Evolutionary conservation across 2,329 filamentous ascomycete species (phyloP).

Genomic region (Fusarium sp.): DNA sequence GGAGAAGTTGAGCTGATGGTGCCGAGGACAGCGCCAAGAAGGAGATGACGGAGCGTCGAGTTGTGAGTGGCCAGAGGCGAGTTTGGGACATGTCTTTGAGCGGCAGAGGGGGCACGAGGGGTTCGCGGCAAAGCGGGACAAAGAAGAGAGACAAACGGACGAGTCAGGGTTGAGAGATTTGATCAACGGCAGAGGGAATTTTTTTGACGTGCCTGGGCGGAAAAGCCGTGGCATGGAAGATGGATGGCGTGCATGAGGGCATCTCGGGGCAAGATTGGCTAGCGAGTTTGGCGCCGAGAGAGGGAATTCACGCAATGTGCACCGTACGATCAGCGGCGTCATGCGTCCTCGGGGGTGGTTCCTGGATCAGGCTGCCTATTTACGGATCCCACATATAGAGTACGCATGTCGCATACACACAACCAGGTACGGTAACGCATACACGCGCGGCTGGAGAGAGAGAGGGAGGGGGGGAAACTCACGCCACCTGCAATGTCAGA

Average conservation of each 20-base stretch:
- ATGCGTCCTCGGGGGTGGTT: slow-evolving; percentile 11
- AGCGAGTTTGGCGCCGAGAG: background rate
- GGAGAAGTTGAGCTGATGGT: background rate
- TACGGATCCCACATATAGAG: slow-evolving; percentile 27
- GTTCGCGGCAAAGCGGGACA: background rate
- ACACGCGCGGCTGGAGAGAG: slow-evolving; percentile 36
- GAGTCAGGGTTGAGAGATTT: slow-evolving; percentile 12
- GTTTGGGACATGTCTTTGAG: background rate
- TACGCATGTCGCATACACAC: background rate
- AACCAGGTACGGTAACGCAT: slow-evolving; percentile 8
- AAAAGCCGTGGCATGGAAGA: background rate
- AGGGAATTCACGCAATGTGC: background rate
- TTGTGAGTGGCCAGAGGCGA: background rate
- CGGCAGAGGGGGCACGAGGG: background rate
- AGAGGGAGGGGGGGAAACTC: background rate
- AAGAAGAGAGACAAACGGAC: background rate
- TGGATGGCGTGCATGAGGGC: background rate
- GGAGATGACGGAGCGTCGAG: slow-evolving; percentile 1
- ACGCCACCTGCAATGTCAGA: slow-evolving; percentile 25
- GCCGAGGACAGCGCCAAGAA: background rate
- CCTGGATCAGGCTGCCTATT: slow-evolving; percentile 2
- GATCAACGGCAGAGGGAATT: background rate
- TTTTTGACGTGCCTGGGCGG: background rate
- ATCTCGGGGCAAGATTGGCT: background rate
- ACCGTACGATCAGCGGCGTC: background rate